Evolutionary conservation across 495 filamentous ascomycete genomes (phyloP).

Genomic region (Aspergillus egyptiacus): DNA sequence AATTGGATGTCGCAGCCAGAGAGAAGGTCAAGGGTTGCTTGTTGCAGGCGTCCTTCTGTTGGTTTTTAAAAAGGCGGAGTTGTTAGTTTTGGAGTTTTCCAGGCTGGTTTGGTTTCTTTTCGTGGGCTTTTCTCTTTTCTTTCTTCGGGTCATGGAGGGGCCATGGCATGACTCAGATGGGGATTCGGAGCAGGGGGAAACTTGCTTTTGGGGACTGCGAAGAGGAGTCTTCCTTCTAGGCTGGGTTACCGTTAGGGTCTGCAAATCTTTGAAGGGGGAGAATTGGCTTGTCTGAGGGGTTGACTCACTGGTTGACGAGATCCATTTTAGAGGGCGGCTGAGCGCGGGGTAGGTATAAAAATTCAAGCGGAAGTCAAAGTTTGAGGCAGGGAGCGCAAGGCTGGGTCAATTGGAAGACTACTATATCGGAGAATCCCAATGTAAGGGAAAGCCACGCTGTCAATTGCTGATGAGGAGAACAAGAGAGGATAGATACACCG

Average conservation of each 20-base stretch:
- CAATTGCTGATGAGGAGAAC: neutral
- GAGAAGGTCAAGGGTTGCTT: conserved; percentile 80
- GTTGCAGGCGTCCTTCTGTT: conserved; percentile 85
- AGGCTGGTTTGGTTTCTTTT: conserved; percentile 2
- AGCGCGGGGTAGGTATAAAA: conserved; percentile 24
- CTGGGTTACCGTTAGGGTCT: conserved; percentile 18
- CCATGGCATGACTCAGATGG: neutral
- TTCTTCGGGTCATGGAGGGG: neutral
- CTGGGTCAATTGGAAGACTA: neutral
- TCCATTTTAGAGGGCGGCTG: conserved; percentile 51
- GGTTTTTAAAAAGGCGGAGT: neutral
- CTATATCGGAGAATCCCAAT: neutral
- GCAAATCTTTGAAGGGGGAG: neutral
- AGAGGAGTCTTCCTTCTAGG: conserved; percentile 87
- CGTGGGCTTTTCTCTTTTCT: neutral
- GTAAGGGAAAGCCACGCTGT: neutral
- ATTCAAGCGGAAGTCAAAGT: neutral
- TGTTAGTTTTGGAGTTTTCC: neutral
- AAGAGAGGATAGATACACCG: neutral
- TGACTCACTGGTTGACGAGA: conserved; percentile 76
- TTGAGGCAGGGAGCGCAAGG: neutral
- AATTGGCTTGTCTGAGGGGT: conserved; percentile 5
- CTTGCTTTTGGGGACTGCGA: conserved; percentile 95
- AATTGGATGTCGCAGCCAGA: conserved; percentile 94
- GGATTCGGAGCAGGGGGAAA: conserved; percentile 17